phyloP scores from a whole-genome alignment of 352 stramenopile species.

The Phytophthora fragariae region DNA sequence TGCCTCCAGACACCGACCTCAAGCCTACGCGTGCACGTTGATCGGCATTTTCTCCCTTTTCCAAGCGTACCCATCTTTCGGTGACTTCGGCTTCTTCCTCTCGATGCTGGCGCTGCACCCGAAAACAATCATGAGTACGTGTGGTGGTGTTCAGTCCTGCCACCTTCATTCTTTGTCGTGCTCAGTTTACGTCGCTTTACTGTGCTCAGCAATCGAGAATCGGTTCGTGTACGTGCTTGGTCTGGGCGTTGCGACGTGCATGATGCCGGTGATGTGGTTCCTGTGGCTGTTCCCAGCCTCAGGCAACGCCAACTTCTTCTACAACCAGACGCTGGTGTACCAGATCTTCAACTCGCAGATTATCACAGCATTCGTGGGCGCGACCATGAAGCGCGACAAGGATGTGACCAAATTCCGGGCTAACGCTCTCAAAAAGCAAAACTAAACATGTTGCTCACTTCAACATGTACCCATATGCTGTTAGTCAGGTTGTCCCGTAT shows the following conservation, averaged over 20 bases:
- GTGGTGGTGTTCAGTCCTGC: too few relatives aligned
- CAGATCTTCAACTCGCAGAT: slow-evolving; percentile 86
- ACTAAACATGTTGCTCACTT: neutral
- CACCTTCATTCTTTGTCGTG: neutral
- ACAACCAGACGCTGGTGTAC: slow-evolving; percentile 90
- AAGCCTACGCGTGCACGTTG: slow-evolving; percentile 70
- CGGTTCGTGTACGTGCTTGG: slow-evolving; percentile 79
- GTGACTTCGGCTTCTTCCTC: slow-evolving; percentile 85
- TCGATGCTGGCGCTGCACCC: slow-evolving; percentile 72
- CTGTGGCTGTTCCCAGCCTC: slow-evolving; percentile 88
- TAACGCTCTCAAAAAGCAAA: slow-evolving; percentile 17
- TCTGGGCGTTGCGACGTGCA: slow-evolving; percentile 69
- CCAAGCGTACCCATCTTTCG: slow-evolving; percentile 80
- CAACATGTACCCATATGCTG: neutral
- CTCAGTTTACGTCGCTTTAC: too few relatives aligned
- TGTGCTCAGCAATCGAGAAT: slow-evolving; percentile 83
- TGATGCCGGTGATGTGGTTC: slow-evolving; percentile 89
- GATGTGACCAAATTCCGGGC: slow-evolving; percentile 67
- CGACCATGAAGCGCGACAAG: slow-evolving; percentile 88
- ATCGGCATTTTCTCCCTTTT: slow-evolving; percentile 84
- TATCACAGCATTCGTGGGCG: slow-evolving; percentile 78
- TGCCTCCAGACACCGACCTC: slow-evolving; percentile 62
- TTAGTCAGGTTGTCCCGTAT: neutral
- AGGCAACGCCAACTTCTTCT: slow-evolving; percentile 92
- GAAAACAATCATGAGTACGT: slow-evolving; percentile 80